Base-by-base conservation (phyloP, 2,329 filamentous ascomycete species). In the Fusarium papillatum region DNA sequence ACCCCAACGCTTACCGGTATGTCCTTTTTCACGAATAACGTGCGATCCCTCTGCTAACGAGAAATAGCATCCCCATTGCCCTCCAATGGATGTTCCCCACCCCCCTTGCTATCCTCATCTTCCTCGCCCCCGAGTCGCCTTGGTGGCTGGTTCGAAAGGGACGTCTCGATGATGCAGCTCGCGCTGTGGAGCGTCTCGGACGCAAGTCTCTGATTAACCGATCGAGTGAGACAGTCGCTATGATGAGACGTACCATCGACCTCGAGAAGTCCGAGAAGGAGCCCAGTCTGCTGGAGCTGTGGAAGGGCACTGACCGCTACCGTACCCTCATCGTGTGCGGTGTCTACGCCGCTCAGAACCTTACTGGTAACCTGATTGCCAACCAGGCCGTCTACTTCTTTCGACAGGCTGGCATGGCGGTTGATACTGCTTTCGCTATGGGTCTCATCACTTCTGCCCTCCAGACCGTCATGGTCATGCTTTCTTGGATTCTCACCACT, bases 401-500 rank as follows among this genome's bases (percentile, higher is more conserved):
- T 63, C 80, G 86, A 71, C 82, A 93, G 87, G 92, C 92, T 66
- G 91, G 91, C 66, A 88, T 93, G 76, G 69, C 70, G 2, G 82
- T 81, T 6, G 84, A 92, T 76, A 87, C 85, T 34, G 88, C 92
- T 6, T 93, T 93, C 79, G 88, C 88, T 43, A 85, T 93, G 19
- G 90, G 90, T 82, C 88, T 93, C 34, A 93, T 93, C 82, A 93
- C 89, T 64, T 93, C 92, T 0, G 89, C 87, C 61, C 90, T 93
- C 3, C 90, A 92, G 80, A 85, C 83, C 82, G 82, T 94, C 80
- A 87, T 92, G 71, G 90, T 92, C 81, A 92, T 92, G 88, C 85
- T 92, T 50, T 93, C 91, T 69, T 93, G 92, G 92, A 83, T 93
- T 68, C 88, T 94, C 62, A 93, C 90, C 17, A 88, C 89, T 1